Conservation (phyloP, 2,329 filamentous ascomycete species). For the Achaetomium macrosporum region DNA sequence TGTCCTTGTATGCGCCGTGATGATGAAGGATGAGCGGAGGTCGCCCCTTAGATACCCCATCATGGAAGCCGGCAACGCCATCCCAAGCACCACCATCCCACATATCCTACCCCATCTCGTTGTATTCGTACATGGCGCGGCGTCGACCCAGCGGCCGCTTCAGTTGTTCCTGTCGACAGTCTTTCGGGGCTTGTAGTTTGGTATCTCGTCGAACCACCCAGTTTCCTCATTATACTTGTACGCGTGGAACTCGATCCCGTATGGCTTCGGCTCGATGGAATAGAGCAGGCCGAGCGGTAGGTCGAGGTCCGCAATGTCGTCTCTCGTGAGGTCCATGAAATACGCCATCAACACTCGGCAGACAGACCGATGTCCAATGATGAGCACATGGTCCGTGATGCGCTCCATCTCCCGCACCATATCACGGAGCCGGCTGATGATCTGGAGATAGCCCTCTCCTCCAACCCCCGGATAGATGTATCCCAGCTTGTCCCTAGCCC, state of each 20-base stretch:
- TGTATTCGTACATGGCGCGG: background rate
- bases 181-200: slow-evolving; percentile 71
- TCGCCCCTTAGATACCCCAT: background rate
- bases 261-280: slow-evolving; percentile 93
- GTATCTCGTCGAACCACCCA: slow-evolving; percentile 78
- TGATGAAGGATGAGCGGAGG: background rate
- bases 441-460: slow-evolving; percentile 92
- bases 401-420: slow-evolving; percentile 97
- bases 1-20: slow-evolving; percentile 1
- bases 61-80: background rate
- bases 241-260: slow-evolving; percentile 93
- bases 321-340: slow-evolving; percentile 85
- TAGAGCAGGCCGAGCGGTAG: slow-evolving; percentile 92
- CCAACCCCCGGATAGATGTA: slow-evolving; percentile 96
- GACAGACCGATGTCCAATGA: slow-evolving; percentile 88
- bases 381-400: slow-evolving; percentile 89
- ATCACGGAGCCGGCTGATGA: slow-evolving; percentile 89
- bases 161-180: slow-evolving; percentile 39
- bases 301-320: slow-evolving; percentile 91
- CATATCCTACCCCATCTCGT: background rate
- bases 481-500: slow-evolving; percentile 79
- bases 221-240: slow-evolving; percentile 78
- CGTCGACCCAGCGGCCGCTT: background rate
- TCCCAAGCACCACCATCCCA: background rate
- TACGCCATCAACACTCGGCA: slow-evolving; percentile 91